Percentiles rank a stretch among this genome's conserved stretches.
Conservation (phyloP, 73 alveolate genomes). For the Paraurostyla sp. region DNA sequence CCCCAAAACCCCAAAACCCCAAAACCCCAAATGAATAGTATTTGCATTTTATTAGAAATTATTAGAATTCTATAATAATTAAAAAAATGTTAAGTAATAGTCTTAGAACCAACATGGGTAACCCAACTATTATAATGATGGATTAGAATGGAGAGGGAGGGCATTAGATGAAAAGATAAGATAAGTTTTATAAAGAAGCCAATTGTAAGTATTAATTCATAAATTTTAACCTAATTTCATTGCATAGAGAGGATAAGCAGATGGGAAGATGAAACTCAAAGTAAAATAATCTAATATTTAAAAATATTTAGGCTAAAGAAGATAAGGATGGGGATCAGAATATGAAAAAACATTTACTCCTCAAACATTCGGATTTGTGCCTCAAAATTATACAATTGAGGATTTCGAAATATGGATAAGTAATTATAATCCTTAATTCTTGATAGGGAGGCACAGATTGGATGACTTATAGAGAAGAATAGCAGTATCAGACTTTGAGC, state of each 20-base stretch:
- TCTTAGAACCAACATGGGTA: too few relatives aligned
- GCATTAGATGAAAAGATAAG: too few relatives aligned
- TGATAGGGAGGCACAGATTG: conserved; percentile 90
- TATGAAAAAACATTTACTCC: conserved; percentile 85
- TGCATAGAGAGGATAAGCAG: conserved; percentile 42
- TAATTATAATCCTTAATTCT: conserved; percentile 52
- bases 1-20: too few relatives aligned
- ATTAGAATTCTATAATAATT: too few relatives aligned
- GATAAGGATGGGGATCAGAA: conserved; percentile 83
- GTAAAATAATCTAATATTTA: not conserved
- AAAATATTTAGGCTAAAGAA: conserved; percentile 60
- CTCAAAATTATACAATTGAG: conserved; percentile 73
- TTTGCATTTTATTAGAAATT: too few relatives aligned
- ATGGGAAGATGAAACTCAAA: conserved; percentile 54
- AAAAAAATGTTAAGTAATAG: too few relatives aligned
- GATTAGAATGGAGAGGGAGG: too few relatives aligned
- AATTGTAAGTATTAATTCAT: not conserved
- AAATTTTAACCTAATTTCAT: too few relatives aligned
- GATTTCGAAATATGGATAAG: conserved; percentile 73
- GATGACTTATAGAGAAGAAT: conserved; percentile 95
- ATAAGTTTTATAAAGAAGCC: conserved; percentile 45
- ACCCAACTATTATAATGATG: too few relatives aligned
- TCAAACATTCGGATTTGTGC: conserved; percentile 76
- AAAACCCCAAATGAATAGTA: too few relatives aligned
- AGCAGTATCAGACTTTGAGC: conserved; percentile 85